Evolutionary conservation across 495 filamentous ascomycete genomes (phyloP).

Genomic region (Rostrohypoxylon terebratum): DNA sequence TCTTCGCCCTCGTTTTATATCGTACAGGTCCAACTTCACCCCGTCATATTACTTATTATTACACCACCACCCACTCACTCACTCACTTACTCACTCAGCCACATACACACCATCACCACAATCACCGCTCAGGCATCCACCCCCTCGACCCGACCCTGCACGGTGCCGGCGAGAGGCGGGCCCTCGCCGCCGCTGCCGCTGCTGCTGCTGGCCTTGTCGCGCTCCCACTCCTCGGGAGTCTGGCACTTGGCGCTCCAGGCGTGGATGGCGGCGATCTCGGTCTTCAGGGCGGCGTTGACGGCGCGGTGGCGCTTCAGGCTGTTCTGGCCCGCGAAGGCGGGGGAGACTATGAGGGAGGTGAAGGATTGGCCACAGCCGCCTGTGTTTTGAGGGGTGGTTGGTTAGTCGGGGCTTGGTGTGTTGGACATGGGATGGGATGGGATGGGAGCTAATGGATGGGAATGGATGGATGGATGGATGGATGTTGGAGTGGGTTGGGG

Average conservation of each 20-base stretch:
- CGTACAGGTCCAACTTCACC: not conserved
- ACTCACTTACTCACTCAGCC: not conserved
- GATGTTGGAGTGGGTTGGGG: not conserved
- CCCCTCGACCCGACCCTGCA: slow-evolving; percentile 56
- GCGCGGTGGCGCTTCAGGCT: slow-evolving; percentile 88
- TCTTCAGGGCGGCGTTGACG: slow-evolving; percentile 87
- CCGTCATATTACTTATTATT: not conserved
- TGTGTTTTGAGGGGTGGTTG: slow-evolving; percentile 51
- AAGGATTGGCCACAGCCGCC: slow-evolving; percentile 97
- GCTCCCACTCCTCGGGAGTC: slow-evolving; percentile 94
- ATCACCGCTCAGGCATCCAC: slow-evolving; percentile 48
- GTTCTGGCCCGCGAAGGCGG: slow-evolving; percentile 86
- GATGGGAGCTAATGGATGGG: too few relatives aligned
- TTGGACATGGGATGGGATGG: too few relatives aligned
- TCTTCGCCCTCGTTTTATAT: not conserved
- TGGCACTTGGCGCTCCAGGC: slow-evolving; percentile 99
- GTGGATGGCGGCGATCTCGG: slow-evolving; percentile 95
- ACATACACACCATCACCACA: not conserved
- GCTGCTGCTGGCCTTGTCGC: slow-evolving; percentile 61
- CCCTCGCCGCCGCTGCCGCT: slow-evolving; percentile 50
- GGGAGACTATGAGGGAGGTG: slow-evolving; percentile 90
- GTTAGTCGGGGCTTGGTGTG: not conserved
- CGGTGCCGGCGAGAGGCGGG: slow-evolving; percentile 58
- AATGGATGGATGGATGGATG: not conserved
- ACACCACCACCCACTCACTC: not conserved